A percentile compares a stretch with the other conserved stretches of the same genome.
Evolutionary conservation across 2,329 filamentous ascomycete species (phyloP).

Genomic region (Neofusicoccum kwambonambiense): DNA sequence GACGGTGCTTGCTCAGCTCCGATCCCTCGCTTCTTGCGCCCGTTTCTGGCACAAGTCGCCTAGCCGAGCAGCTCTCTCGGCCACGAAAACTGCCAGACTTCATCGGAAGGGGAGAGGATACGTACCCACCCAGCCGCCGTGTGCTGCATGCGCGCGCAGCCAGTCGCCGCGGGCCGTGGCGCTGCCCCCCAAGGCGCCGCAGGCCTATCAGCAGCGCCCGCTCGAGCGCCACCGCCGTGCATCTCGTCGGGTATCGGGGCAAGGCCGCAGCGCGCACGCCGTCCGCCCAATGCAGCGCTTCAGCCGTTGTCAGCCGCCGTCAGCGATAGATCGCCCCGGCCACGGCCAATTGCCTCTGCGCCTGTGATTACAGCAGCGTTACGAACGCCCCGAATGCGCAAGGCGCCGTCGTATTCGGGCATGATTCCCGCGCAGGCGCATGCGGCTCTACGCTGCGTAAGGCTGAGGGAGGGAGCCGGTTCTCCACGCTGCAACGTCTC

Average conservation of each 20-base stretch:
- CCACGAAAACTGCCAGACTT: background rate
- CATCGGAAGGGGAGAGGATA: background rate
- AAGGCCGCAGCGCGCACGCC: background rate
- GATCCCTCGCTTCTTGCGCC: conserved; percentile 1
- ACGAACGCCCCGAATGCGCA: background rate
- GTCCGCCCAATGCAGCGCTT: background rate
- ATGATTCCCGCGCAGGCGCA: background rate
- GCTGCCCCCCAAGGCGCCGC: background rate
- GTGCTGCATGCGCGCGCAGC: background rate
- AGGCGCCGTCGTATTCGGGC: background rate
- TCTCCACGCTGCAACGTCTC: conserved; percentile 10
- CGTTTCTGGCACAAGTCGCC: background rate
- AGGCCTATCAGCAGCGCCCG: background rate
- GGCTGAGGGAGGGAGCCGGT: background rate
- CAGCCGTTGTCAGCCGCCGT: conserved; percentile 6
- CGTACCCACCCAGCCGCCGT: background rate
- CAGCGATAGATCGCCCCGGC: background rate
- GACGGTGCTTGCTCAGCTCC: background rate
- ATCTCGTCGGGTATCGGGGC: background rate
- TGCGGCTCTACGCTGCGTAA: conserved; percentile 8
- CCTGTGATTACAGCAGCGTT: conserved; percentile 1
- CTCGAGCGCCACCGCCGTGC: background rate
- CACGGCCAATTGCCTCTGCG: background rate
- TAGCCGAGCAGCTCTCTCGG: background rate
- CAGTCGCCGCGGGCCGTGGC: background rate